Evolutionary conservation across 495 filamentous ascomycete genomes (phyloP).

Genomic region (Pyrenula massariospora): DNA sequence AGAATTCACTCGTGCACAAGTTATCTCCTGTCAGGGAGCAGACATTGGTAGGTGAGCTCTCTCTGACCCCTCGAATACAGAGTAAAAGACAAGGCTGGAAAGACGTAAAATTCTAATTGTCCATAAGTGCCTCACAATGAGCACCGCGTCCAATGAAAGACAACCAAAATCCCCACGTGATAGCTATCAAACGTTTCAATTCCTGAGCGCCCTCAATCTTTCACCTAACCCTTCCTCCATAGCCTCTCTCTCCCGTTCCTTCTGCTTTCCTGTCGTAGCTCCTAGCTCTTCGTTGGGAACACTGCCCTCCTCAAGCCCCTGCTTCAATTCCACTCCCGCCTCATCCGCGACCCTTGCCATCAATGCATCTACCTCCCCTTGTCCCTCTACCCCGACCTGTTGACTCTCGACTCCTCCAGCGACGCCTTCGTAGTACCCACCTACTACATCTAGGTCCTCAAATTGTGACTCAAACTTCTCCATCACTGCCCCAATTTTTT

Average conservation of each 20-base stretch:
- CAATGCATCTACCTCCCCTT: slow-evolving; percentile 72
- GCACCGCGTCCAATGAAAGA: too few relatives aligned
- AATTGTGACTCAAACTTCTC: slow-evolving; percentile 75
- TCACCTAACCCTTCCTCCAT: slow-evolving; percentile 31
- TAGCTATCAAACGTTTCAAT: too few relatives aligned
- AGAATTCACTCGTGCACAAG: too few relatives aligned
- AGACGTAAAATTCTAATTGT: too few relatives aligned
- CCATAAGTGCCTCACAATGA: too few relatives aligned
- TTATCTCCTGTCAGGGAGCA: too few relatives aligned
- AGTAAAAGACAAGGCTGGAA: too few relatives aligned
- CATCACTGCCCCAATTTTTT: slow-evolving; percentile 50
- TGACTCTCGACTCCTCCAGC: slow-evolving; percentile 35
- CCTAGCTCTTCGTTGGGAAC: slow-evolving; percentile 17
- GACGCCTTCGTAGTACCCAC: slow-evolving; percentile 71
- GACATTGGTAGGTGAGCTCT: too few relatives aligned
- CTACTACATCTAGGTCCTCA: slow-evolving; percentile 73
- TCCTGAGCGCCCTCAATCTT: slow-evolving; percentile 34
- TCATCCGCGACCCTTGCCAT: slow-evolving; percentile 75
- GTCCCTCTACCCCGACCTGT: slow-evolving; percentile 37
- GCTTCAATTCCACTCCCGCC: slow-evolving; percentile 60
- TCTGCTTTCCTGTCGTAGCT: slow-evolving; percentile 25
- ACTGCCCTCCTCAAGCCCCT: slow-evolving; percentile 45
- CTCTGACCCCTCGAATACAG: too few relatives aligned
- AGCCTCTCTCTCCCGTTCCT: slow-evolving; percentile 5
- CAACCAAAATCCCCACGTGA: too few relatives aligned